Base-by-base conservation (phyloP, 2,329 filamentous ascomycete species). In the Stachybotrys elegans region DNA sequence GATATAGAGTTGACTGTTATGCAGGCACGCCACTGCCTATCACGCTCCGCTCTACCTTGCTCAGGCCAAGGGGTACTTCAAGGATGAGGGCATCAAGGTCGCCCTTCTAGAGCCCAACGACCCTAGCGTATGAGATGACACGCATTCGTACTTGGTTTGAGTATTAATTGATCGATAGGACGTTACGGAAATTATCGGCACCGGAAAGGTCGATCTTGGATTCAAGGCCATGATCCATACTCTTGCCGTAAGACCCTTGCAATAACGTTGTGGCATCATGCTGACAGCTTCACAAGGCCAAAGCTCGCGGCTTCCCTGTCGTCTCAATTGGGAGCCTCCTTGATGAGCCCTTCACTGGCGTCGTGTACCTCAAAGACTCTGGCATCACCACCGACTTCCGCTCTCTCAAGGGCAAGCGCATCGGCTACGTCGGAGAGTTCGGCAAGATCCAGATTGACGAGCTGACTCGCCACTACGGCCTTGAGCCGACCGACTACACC, bases 161-260 rank as follows among this genome's bases (percentile, higher is more conserved):
- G n/a, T 17, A 12, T 34, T 34, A 3, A 34, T 16, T 9, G 6
- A 16, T 12, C 3, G 19, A 3, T 16, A 83, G 76, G 86, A 90
- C 72, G 86, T 90, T 50, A 90, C 86, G 49, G 86, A 89, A 62
- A 88, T 90, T 62, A 86, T 90, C 52, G 86, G 86, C 47, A 82
- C 76, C 44, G 82, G 81, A 48, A 88, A 88, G 59, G 81, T 88
- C 40, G 84, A 89, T 58, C 78, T 89, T 57, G 86, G 85, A 36
- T 88, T 87, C 76, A 90, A 89, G 66, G 85, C 86, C 51, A 89
- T 90, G 85, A 90, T 90, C 53, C 86, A 90, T 59, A 89, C 85
- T 8, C 76, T 90, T 47, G 85, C 84, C 44, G 81, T 83, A 66
- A 49, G 72, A n/a, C 12, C 21, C 12, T 12, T 32, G 8, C 32